phyloP scores from a whole-genome alignment of 345 rosid species.

The Eucalyptus viminalis region DNA sequence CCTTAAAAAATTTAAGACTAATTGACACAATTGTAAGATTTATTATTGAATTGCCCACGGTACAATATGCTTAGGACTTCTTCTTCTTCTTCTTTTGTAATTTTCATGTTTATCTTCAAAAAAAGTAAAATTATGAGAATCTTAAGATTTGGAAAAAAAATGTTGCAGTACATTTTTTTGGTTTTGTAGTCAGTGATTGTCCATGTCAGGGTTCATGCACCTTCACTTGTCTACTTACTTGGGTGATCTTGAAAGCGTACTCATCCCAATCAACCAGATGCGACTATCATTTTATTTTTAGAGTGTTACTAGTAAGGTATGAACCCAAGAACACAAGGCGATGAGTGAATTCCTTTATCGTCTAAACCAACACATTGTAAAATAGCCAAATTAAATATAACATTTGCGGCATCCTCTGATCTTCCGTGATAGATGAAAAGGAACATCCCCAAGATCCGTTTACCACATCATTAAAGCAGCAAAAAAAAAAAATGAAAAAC shows the following conservation, averaged over 20 bases:
- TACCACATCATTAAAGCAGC: background rate
- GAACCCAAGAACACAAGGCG: background rate
- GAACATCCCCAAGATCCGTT: background rate
- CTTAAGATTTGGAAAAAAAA: background rate
- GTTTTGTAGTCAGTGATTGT: background rate
- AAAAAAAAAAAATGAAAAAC: too few species aligned
- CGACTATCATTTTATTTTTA: background rate
- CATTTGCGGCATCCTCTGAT: background rate
- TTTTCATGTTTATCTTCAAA: background rate
- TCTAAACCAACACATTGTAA: background rate
- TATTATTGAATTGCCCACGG: accelerated
- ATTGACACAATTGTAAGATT: too few species aligned
- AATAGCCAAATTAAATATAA: too few species aligned
- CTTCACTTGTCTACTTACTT: background rate
- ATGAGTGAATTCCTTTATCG: background rate
- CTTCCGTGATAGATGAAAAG: background rate
- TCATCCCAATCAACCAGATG: background rate
- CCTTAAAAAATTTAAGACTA: accelerated
- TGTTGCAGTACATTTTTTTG: background rate
- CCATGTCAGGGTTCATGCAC: background rate
- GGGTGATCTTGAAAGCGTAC: background rate
- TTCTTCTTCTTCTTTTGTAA: background rate
- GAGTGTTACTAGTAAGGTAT: background rate
- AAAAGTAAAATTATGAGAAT: background rate
- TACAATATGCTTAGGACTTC: background rate